These are phyloP conservation scores for Ammopiptanthus mongolicus DNA, from an alignment of 306 rosid genomes.

Conservation along the genomic window DNA sequence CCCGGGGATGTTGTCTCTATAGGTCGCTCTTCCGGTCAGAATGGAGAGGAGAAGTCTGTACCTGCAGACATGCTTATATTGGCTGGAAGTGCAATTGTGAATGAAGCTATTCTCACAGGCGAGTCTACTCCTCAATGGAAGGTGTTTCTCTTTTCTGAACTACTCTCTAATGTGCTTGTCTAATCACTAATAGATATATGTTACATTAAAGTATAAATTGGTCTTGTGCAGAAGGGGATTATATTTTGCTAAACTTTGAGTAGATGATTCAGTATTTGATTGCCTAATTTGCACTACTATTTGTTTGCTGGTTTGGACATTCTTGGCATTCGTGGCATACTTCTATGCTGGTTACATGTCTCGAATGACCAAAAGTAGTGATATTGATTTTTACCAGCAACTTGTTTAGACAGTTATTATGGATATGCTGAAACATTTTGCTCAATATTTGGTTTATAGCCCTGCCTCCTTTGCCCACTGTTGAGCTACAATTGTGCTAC, in stretches of 20 bases:
- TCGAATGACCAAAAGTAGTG: neutral
- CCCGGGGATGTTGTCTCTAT: conserved; percentile 98
- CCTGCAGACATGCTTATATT: conserved; percentile 98
- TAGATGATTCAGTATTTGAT: neutral
- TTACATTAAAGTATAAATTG: neutral
- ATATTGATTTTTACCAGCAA: neutral
- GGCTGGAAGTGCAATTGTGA: conserved; percentile 94
- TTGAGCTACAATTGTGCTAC: neutral
- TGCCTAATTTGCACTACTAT: neutral
- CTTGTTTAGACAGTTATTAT: neutral
- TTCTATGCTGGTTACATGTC: neutral
- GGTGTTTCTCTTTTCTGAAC: conserved; percentile 57
- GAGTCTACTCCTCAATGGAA: conserved; percentile 99
- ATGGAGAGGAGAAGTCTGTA: conserved; percentile 93
- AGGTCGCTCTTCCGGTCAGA: conserved; percentile 79
- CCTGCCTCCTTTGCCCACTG: neutral
- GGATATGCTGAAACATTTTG: neutral
- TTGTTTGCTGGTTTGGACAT: neutral
- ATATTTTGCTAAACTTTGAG: neutral
- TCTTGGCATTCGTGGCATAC: neutral
- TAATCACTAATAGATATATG: neutral
- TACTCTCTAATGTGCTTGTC: conserved; percentile 17
- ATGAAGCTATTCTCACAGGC: conserved; percentile 99
- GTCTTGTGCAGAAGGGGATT: neutral
- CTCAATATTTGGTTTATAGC: neutral